Conservation (phyloP, 2,329 filamentous ascomycete species). For the Aspergillus melleus region DNA sequence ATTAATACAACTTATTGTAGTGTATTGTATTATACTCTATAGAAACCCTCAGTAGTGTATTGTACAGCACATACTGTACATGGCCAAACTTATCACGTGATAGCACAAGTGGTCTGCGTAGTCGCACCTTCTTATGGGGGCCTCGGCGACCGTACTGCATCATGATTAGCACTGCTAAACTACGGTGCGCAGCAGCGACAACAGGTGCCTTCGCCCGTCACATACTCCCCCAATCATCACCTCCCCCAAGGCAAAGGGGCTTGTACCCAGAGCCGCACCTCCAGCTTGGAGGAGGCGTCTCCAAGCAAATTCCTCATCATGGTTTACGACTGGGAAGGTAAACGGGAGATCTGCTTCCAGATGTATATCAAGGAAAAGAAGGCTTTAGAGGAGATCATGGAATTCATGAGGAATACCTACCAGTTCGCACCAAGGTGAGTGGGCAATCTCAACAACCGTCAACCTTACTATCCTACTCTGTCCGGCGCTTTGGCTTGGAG, state of each 20-base stretch:
- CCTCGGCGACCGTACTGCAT: neutral
- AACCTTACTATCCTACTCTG: neutral
- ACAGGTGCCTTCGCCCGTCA: constrained; percentile 26
- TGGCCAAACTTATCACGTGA: neutral
- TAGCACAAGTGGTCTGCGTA: neutral
- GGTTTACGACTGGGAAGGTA: constrained; percentile 68
- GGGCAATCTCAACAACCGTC: neutral
- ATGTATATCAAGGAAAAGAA: constrained; percentile 77
- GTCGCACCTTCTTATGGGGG: neutral
- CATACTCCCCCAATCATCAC: neutral
- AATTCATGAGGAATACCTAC: constrained; percentile 64
- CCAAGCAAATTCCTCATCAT: constrained; percentile 25
- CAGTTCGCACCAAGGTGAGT: constrained; percentile 70
- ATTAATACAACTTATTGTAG: too few relatives aligned
- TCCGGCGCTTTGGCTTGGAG: neutral
- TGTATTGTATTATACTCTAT: too few relatives aligned
- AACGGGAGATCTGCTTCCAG: constrained; percentile 64
- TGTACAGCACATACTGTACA: too few relatives aligned
- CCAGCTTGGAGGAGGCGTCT: constrained; percentile 26
- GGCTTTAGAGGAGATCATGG: constrained; percentile 72
- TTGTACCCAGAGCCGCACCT: constrained; percentile 25
- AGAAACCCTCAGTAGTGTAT: too few relatives aligned
- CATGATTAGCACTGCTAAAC: constrained; percentile 5
- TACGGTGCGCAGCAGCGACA: constrained; percentile 40
- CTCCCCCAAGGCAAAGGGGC: constrained; percentile 1